Conservation (phyloP, 2,329 filamentous ascomycete species). For the Rutstroemia sp. region DNA sequence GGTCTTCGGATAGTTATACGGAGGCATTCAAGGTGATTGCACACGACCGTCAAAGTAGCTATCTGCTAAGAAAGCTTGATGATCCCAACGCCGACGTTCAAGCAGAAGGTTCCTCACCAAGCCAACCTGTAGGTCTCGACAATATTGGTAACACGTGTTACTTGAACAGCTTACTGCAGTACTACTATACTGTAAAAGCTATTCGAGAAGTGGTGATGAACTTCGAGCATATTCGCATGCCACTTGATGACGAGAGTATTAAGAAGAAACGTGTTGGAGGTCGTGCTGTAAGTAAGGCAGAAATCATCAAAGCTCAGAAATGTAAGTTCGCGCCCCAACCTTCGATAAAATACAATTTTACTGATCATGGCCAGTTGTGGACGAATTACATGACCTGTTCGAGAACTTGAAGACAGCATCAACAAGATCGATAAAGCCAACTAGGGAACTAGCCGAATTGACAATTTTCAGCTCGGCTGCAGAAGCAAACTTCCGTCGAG, state of each 20-base stretch:
- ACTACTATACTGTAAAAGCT: conserved; percentile 81
- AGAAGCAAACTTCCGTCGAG: conserved; percentile 43
- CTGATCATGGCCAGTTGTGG: conserved; percentile 51
- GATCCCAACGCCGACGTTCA: conserved; percentile 28
- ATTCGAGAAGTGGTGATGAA: conserved; percentile 74
- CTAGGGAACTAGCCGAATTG: conserved; percentile 70
- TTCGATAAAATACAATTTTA: conserved; percentile 5
- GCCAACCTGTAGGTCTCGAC: conserved; percentile 75
- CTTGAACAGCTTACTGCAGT: conserved; percentile 91
- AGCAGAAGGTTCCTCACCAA: conserved; percentile 25
- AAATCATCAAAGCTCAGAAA: conserved; percentile 56
- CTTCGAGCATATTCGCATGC: conserved; percentile 64
- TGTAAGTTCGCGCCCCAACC: conserved; percentile 48
- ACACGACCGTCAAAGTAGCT: conserved; percentile 26
- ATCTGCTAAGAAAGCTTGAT: conserved; percentile 28
- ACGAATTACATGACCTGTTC: conserved; percentile 66
- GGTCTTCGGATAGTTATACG: conserved; percentile 26
- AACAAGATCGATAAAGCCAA: conserved; percentile 58
- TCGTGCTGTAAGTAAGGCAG: conserved; percentile 51
- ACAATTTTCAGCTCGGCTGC: conserved; percentile 59
- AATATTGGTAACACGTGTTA: conserved; percentile 99
- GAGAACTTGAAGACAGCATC: conserved; percentile 58
- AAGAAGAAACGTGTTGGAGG: conserved; percentile 68
- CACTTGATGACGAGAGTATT: conserved; percentile 56
- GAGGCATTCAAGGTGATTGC: conserved; percentile 30